Evolutionary conservation across 306 rosid species (phyloP), one percentile per base, ranked within the genome.

Genomic region (Gillenia trifoliata): DNA sequence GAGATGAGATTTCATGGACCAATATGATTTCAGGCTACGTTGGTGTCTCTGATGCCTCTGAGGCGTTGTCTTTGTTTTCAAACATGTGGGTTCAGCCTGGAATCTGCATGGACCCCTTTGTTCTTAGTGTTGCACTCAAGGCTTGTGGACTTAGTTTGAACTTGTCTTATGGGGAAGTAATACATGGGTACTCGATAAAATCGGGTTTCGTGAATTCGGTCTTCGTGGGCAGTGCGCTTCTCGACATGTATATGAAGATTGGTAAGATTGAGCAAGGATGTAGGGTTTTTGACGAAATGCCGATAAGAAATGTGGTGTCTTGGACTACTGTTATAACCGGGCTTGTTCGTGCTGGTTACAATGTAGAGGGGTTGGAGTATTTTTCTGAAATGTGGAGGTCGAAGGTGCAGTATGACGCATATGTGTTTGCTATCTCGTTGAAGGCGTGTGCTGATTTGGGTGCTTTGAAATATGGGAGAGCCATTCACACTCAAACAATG

Each of bases 331-430:
- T 88, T 73, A 91, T 88, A 67, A 81, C 76, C 0, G 93, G 96
- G 78, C 98, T 92, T 75, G 96, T 89, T 56, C 90, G 80, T 66
- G 88, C 83, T 3, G 96, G 96, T 55, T 70, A 64, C 75, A 65
- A 68, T 69, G 63, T 57, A 55, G 80, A 84, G 72, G 96, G 92
- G 2, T 73, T 92, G 61, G 23, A n/a, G 55, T 92, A 86, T 84
- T 90, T 90, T 70, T 86, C 87, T 70, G 84, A 85, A 70, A 89
- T 93, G 96, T 84, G 92, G 95, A 87, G 84, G 43, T 87, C 87
- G 64, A 85, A 84, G 77, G 90, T 87, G 60, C 88, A 79, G 20
- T 91, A 73, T 79, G 92, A 91, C 54, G 74, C 92, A 1, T 80
- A 84, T 74, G 75, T 87, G 33, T 91, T 86, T 82, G 88, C 91